A percentile compares a stretch with the other conserved stretches of the same genome.
phyloP scores from a whole-genome alignment of 2,329 filamentous ascomycete genomes.

The Ophiostoma perfectum region DNA sequence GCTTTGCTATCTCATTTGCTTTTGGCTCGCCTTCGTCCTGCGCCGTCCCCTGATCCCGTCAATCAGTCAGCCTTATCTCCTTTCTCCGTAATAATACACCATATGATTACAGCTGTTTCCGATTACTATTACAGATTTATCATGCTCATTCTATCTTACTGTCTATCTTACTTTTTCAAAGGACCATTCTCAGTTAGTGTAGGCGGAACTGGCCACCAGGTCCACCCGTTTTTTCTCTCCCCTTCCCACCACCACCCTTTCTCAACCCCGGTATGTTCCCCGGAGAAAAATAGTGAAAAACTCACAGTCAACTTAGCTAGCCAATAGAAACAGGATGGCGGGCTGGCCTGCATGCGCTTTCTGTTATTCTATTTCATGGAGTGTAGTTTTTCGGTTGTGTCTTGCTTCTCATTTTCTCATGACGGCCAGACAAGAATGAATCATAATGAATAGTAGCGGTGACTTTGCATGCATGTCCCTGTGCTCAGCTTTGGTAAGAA shows the following conservation, averaged over 20 bases:
- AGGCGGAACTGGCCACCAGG: not conserved
- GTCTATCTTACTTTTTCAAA: not conserved
- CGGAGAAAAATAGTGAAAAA: not conserved
- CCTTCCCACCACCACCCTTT: not conserved
- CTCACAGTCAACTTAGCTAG: not conserved
- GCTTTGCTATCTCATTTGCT: too few relatives aligned
- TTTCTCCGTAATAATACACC: not conserved
- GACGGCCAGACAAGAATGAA: too few relatives aligned
- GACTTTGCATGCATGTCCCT: too few relatives aligned
- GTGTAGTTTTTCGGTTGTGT: too few relatives aligned
- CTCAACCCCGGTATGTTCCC: not conserved
- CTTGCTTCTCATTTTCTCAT: too few relatives aligned
- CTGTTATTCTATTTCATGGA: not conserved
- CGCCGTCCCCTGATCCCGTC: not conserved
- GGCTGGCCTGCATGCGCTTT: not conserved
- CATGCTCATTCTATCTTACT: not conserved
- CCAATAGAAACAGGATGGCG: not conserved
- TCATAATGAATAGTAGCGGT: too few relatives aligned
- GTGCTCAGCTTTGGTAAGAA: too few relatives aligned
- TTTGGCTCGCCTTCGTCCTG: too few relatives aligned
- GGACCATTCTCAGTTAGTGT: not conserved
- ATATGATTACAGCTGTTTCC: not conserved
- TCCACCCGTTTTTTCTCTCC: not conserved
- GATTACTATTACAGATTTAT: not conserved
- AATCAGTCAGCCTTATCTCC: not conserved